These are phyloP conservation scores for Leishmania tropica DNA, from an alignment of 208 protist genomes.

Conservation along the genomic window DNA sequence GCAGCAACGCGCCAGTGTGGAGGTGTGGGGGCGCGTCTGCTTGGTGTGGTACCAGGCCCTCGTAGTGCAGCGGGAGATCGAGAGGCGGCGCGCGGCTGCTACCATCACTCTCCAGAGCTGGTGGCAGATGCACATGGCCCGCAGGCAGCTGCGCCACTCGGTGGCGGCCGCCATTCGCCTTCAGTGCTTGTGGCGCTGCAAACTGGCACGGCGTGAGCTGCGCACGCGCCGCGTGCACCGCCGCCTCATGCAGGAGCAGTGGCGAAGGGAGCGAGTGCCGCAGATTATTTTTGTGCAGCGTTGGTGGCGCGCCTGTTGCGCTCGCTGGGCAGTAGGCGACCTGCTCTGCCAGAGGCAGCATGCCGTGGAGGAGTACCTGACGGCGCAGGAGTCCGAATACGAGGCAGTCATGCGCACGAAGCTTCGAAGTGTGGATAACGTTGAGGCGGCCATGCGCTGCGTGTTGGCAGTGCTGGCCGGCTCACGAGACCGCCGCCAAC, in stretches of 20 bases:
- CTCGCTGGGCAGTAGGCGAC: slow-evolving; percentile 13
- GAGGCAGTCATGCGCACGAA: slow-evolving; percentile 23
- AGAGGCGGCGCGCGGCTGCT: slow-evolving; percentile 24
- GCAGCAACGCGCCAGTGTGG: slow-evolving; percentile 39
- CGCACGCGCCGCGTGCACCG: slow-evolving; percentile 29
- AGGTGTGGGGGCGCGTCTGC: slow-evolving; percentile 36
- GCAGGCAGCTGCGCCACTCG: background rate
- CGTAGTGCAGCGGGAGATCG: slow-evolving; percentile 20
- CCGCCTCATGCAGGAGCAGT: slow-evolving; percentile 41
- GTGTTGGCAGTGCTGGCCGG: slow-evolving; percentile 62
- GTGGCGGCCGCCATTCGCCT: slow-evolving; percentile 9
- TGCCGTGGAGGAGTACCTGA: slow-evolving; percentile 38
- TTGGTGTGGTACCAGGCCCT: slow-evolving; percentile 19
- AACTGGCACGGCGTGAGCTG: slow-evolving; percentile 28
- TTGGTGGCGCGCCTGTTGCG: slow-evolving; percentile 41
- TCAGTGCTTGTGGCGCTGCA: slow-evolving; percentile 21
- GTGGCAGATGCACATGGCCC: slow-evolving; percentile 44
- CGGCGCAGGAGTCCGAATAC: slow-evolving; percentile 26
- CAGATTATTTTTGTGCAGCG: slow-evolving; percentile 38
- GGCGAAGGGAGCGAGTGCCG: slow-evolving; percentile 1
- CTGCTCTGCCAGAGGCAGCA: slow-evolving; percentile 22
- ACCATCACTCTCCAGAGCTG: slow-evolving; percentile 49
- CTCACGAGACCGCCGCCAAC: slow-evolving; percentile 33
- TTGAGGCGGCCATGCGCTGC: slow-evolving; percentile 27
- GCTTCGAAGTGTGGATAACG: slow-evolving; percentile 18